phyloP scores from a whole-genome alignment of 768 basidiomycete genomes.

The Termitomyces sp. region DNA sequence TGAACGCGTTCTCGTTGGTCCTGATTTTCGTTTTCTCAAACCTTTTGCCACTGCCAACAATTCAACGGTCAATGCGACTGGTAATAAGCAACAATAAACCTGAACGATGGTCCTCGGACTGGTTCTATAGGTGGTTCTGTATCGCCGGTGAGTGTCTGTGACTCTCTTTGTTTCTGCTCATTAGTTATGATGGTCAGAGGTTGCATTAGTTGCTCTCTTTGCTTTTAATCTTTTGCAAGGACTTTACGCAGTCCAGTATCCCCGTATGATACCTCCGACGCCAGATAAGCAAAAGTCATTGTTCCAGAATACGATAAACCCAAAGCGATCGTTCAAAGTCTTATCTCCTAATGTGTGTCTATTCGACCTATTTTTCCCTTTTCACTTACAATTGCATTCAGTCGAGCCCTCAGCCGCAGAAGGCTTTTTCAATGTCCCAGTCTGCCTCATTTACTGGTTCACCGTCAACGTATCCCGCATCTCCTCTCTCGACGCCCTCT shows the following conservation, averaged over 20 bases:
- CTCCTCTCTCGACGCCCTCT: slow-evolving; percentile 36
- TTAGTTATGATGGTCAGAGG: slow-evolving; percentile 22
- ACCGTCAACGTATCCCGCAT: slow-evolving; percentile 26
- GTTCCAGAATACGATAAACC: slow-evolving; percentile 21
- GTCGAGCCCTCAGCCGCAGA: slow-evolving; percentile 38
- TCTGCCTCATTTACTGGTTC: slow-evolving; percentile 25
- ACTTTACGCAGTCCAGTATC: slow-evolving; percentile 36
- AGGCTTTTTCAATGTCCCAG: slow-evolving; percentile 34
- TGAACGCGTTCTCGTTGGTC: slow-evolving; percentile 31
- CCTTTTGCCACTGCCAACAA: slow-evolving; percentile 33
- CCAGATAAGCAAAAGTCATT: slow-evolving; percentile 24
- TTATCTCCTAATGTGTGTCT: slow-evolving; percentile 35
- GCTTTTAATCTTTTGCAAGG: slow-evolving; percentile 36
- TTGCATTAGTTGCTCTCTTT: slow-evolving; percentile 24
- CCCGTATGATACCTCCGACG: slow-evolving; percentile 30
- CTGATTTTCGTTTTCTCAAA: slow-evolving; percentile 28
- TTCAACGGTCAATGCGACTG: slow-evolving; percentile 26
- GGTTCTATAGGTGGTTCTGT: slow-evolving; percentile 33
- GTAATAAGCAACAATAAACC: slow-evolving; percentile 17
- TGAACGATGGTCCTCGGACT: slow-evolving; percentile 27
- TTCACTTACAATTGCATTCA: slow-evolving; percentile 8
- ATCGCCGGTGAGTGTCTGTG: slow-evolving; percentile 26
- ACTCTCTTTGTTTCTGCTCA: not conserved
- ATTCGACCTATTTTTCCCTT: not conserved
- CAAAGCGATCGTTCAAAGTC: slow-evolving; percentile 29